Evolutionary conservation across 2,329 filamentous ascomycete species (phyloP).

Genomic region (Diplodia seriata): DNA sequence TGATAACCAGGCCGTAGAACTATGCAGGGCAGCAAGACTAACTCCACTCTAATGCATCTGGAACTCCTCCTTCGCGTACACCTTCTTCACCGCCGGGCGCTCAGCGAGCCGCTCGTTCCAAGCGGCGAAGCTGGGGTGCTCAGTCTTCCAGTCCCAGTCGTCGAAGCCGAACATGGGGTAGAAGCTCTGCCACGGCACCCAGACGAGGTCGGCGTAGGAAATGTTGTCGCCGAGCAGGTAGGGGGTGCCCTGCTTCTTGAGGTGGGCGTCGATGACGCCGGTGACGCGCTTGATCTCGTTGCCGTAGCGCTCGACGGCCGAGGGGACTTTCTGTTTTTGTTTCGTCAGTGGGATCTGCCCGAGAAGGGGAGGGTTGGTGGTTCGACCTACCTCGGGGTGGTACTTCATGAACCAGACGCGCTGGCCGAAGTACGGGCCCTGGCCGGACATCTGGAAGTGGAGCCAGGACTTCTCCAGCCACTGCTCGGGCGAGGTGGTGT

Average conservation of each 20-base stretch:
- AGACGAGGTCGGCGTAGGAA: constrained; percentile 53
- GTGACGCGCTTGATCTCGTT: constrained; percentile 55
- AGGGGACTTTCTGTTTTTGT: constrained; percentile 41
- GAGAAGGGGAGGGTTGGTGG: too few species aligned
- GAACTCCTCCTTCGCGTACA: not conserved
- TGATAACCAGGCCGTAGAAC: too few species aligned
- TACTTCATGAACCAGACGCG: constrained; percentile 48
- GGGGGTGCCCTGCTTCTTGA: constrained; percentile 43
- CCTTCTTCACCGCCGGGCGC: not conserved
- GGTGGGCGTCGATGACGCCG: constrained; percentile 51
- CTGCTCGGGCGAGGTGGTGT: constrained; percentile 45
- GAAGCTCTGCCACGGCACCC: constrained; percentile 47
- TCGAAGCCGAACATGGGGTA: constrained; percentile 39
- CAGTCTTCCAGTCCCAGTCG: constrained; percentile 41
- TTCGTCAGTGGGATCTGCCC: too few species aligned
- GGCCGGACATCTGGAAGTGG: constrained; percentile 54
- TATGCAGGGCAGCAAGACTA: too few species aligned
- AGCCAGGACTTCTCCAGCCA: constrained; percentile 54
- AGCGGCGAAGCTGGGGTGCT: constrained; percentile 36
- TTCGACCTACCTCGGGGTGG: constrained; percentile 47
- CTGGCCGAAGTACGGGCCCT: constrained; percentile 56
- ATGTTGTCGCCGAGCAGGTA: constrained; percentile 54
- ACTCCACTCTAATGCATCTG: not conserved
- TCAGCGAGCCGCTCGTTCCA: not conserved
- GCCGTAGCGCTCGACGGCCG: constrained; percentile 55